Conservation (phyloP, 306 rosid species). For the Cicer cuneatum region DNA sequence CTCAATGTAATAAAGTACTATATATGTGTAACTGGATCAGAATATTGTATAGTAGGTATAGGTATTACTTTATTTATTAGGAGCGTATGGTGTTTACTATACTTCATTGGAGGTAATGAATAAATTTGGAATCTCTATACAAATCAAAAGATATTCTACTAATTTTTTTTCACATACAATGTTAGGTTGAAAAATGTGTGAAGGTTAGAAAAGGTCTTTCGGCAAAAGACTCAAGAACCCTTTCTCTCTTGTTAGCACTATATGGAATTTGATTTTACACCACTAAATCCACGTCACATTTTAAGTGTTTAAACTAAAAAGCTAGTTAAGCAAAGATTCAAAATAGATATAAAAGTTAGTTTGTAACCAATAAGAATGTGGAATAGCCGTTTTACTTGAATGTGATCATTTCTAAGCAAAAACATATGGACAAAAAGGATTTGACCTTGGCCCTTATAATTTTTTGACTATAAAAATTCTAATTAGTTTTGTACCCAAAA, state of each 20-base stretch:
- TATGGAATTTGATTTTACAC: constrained; percentile 52
- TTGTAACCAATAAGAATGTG: background rate
- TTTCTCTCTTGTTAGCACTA: constrained; percentile 38
- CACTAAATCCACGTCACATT: constrained; percentile 55
- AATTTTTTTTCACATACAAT: constrained; percentile 43
- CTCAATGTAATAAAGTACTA: constrained; percentile 40
- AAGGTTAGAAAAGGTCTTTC: constrained; percentile 66
- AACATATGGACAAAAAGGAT: constrained; percentile 39
- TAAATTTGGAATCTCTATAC: constrained; percentile 80
- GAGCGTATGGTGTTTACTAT: constrained; percentile 40
- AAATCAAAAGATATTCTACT: constrained; percentile 56
- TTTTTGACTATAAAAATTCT: background rate
- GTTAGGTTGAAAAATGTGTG: constrained; percentile 47
- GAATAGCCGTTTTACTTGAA: constrained; percentile 53
- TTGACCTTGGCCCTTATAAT: constrained; percentile 48
- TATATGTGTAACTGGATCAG: constrained; percentile 31
- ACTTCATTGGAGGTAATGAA: constrained; percentile 51
- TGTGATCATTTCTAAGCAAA: constrained; percentile 38
- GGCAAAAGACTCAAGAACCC: constrained; percentile 57
- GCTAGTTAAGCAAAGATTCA: constrained; percentile 49
- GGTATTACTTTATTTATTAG: constrained; percentile 31
- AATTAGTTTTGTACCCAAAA: too few relatives aligned
- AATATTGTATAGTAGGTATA: constrained; percentile 42
- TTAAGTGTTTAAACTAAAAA: constrained; percentile 60
- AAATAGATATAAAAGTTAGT: constrained; percentile 40